Evolutionary conservation across 768 basidiomycete genomes (phyloP), one percentile per base, ranked within the genome.

Genomic region (Pleurotus eryngii): DNA sequence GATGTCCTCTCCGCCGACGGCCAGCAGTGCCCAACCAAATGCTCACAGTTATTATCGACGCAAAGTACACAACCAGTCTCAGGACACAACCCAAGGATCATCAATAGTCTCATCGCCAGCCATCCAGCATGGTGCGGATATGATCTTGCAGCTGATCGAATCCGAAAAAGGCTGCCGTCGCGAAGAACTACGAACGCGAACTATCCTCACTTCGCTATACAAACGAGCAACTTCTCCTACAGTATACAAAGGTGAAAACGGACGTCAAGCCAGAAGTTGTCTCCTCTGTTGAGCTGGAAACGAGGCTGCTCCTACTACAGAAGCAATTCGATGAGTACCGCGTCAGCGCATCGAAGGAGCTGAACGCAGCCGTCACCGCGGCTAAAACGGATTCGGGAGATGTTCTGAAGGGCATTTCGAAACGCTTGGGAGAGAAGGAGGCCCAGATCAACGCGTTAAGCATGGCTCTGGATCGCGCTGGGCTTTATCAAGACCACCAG

Each of bases 81-180:
- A 35, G 30, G 11, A 35, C 11, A 8, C 30, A 9, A 35, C 9
- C 11, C 30, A 2, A 35, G 30, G 30, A 9, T 35, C 30, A 35
- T 35, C 30, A 35, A 35, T 35, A 8, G 30, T 35, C 30, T 9
- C 30, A 11, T 35, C 30, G 30, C 8, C 30, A 3, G 60, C 64
- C 4, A 68, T 68, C 38, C 57, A 62, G 18, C 14, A 40, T 3
- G 64, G 65, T 24, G 62, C 67, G 12, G 65, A 68, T 18, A 39
- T 47, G 37, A 27, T 68, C 43, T 12, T 61, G 14, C 48, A 59
- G 15, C 61, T 68, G 5, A 42, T 68, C 37, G 64, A 68, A 38
- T 30, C 56, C n/a, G 67, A 68, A 40, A 40, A 55, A 55, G 49
- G 30, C 46, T 20, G n/a, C 51, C 5, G 9, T 54, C 7, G 42